phyloP scores from a whole-genome alignment of 805 yeast genomes.

The Candida nonsorbophila region DNA sequence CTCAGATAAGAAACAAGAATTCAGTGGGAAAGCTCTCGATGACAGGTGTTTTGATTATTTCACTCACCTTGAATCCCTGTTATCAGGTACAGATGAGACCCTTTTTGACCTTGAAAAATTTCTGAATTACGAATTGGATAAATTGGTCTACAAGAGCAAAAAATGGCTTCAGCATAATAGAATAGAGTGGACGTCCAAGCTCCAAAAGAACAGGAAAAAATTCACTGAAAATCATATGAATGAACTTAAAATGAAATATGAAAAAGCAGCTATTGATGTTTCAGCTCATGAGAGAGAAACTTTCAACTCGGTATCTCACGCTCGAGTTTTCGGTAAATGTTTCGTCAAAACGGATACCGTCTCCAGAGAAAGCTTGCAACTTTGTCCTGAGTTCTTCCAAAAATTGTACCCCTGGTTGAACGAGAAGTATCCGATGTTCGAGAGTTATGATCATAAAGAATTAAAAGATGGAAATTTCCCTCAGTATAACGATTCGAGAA shows the following conservation, averaged over 20 bases:
- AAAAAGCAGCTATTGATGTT: conserved; percentile 3
- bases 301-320: conserved; percentile 14
- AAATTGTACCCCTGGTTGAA: conserved; percentile 25
- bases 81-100: too few species aligned
- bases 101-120: conserved; percentile 9
- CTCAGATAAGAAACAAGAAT: too few species aligned
- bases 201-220: conserved; percentile 8
- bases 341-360: conserved; percentile 8
- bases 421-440: conserved; percentile 15
- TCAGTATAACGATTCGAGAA: background rate
- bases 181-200: conserved; percentile 9
- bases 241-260: conserved; percentile 8
- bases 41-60: too few species aligned
- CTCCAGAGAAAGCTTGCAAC: background rate
- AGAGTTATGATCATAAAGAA: conserved; percentile 11
- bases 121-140: conserved; percentile 10
- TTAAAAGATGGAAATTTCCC: conserved; percentile 3
- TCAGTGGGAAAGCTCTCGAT: too few species aligned
- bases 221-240: conserved; percentile 9
- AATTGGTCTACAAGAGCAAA: conserved; percentile 17
- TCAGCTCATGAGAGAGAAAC: conserved; percentile 12
- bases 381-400: conserved; percentile 10
- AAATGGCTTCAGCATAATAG: conserved; percentile 20
- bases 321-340: conserved; percentile 23
- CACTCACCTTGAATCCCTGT: too few species aligned